Percentiles rank a stretch among this genome's conserved stretches.
Conservation (phyloP, 2,329 filamentous ascomycete species). For the Talaromyces sp. region DNA sequence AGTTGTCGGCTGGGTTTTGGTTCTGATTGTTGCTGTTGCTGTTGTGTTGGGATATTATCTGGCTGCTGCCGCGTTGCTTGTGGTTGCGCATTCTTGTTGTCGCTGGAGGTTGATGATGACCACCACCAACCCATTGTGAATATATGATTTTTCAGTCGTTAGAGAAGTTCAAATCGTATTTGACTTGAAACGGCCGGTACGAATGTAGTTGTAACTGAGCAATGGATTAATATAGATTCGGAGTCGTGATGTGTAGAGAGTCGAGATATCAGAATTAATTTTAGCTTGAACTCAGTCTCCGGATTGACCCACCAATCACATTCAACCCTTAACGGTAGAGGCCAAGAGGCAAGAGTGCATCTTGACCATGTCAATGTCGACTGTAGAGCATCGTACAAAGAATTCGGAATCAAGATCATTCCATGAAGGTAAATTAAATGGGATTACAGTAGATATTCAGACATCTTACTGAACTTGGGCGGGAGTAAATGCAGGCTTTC, state of each 20-base stretch:
- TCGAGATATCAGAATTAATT: background rate
- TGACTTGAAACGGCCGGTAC: too few relatives aligned
- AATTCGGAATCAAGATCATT: too few relatives aligned
- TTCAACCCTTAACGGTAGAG: background rate
- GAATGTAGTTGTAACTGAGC: background rate
- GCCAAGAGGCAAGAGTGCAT: too few relatives aligned
- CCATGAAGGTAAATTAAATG: too few relatives aligned
- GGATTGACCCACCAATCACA: background rate
- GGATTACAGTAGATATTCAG: too few relatives aligned
- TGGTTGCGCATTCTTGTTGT: slow-evolving; percentile 4
- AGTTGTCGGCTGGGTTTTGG: slow-evolving; percentile 21
- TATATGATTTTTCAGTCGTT: background rate
- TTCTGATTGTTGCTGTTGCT: slow-evolving; percentile 2
- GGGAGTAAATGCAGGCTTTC: too few relatives aligned
- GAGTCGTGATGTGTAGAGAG: background rate
- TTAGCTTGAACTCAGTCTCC: background rate
- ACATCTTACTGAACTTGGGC: too few relatives aligned
- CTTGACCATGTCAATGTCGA: background rate
- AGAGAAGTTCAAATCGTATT: too few relatives aligned
- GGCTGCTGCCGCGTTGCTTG: too few relatives aligned
- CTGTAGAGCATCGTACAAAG: too few relatives aligned
- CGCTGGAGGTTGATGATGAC: slow-evolving; percentile 30
- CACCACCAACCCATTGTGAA: slow-evolving; percentile 45
- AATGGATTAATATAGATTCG: too few relatives aligned
- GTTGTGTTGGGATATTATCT: background rate